A percentile compares a stretch with the other conserved stretches of the same genome.
Conservation (phyloP, 2,329 filamentous ascomycete genomes). For the Orbilia javanica region DNA sequence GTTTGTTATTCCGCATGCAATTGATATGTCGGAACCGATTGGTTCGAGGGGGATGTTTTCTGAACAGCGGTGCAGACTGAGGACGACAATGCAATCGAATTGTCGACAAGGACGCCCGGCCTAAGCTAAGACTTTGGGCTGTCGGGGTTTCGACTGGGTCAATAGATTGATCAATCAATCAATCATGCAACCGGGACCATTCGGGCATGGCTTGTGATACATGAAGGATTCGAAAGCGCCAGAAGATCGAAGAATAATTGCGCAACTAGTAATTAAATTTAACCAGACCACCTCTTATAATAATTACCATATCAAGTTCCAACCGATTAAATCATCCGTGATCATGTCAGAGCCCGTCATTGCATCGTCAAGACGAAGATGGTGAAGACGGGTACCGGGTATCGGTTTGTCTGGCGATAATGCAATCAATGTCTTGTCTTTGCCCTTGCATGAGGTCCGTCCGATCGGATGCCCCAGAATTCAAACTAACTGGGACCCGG, state of each 20-base stretch:
- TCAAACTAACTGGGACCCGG: too few species aligned
- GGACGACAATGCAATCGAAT: too few species aligned
- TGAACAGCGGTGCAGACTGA: too few species aligned
- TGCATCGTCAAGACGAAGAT: neutral
- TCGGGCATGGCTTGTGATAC: slow-evolving; percentile 3
- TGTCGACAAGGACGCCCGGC: too few species aligned
- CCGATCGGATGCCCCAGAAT: too few species aligned
- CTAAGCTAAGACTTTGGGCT: too few species aligned
- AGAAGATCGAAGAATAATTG: neutral
- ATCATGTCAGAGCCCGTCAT: slow-evolving; percentile 29
- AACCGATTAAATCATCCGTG: neutral
- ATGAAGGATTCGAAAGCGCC: neutral
- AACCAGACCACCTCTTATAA: too few species aligned
- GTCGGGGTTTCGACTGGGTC: neutral
- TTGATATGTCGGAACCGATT: too few species aligned
- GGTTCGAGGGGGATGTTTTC: too few species aligned
- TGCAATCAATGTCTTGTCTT: neutral
- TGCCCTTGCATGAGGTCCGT: slow-evolving; percentile 23
- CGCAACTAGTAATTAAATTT: too few species aligned
- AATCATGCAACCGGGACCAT: neutral
- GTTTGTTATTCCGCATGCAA: too few species aligned
- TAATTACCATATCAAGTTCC: too few species aligned
- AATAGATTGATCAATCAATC: neutral
- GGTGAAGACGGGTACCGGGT: neutral
- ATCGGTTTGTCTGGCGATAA: neutral